phyloP scores from a whole-genome alignment of 371 early-diverging fungal genomes.

The Umbelopsis sp. region DNA sequence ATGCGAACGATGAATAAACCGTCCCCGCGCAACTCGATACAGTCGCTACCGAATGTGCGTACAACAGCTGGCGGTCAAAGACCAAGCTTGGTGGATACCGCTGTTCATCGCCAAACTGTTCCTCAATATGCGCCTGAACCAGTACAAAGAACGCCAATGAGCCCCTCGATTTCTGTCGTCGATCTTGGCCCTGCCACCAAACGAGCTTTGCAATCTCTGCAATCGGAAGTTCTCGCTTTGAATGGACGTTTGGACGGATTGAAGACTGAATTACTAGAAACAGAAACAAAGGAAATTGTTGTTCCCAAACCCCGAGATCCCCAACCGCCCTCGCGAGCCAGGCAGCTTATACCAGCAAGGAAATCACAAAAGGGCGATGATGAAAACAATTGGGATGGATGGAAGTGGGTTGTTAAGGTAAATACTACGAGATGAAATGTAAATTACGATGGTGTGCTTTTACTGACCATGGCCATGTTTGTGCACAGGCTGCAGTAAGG shows the following conservation, averaged over 20 bases:
- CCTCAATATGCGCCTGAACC: neutral
- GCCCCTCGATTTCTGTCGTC: slow-evolving; percentile 22
- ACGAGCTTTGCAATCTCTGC: slow-evolving; percentile 43
- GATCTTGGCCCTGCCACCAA: slow-evolving; percentile 46
- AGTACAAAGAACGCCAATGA: neutral
- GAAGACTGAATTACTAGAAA: slow-evolving; percentile 37
- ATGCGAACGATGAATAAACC: neutral
- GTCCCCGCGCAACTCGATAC: neutral
- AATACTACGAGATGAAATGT: neutral
- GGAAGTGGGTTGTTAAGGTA: slow-evolving; percentile 52
- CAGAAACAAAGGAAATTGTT: slow-evolving; percentile 19
- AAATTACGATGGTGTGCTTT: neutral
- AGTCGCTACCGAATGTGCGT: neutral
- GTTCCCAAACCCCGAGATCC: neutral
- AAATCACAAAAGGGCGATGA: neutral
- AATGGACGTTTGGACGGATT: slow-evolving; percentile 51
- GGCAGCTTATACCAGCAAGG: neutral
- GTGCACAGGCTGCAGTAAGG: slow-evolving; percentile 37
- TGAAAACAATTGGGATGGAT: slow-evolving; percentile 35
- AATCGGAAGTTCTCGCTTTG: slow-evolving; percentile 45
- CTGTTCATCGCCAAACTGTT: too few species aligned
- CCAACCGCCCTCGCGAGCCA: neutral
- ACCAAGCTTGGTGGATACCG: neutral
- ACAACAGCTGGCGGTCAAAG: neutral
- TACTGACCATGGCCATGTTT: neutral